phyloP scores from a whole-genome alignment of 768 basidiomycete genomes.

The Panus rudis region DNA sequence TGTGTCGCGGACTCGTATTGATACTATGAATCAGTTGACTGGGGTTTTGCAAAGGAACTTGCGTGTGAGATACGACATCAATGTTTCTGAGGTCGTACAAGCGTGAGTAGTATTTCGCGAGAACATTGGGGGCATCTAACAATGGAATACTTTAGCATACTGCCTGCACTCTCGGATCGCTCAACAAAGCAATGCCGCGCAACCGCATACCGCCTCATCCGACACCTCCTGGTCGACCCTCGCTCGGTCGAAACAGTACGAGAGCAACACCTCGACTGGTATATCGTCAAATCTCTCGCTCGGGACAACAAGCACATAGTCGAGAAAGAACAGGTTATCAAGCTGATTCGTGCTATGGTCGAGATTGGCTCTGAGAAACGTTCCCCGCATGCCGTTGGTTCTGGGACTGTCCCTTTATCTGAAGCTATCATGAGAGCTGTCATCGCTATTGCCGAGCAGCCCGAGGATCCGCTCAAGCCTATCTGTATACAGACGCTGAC shows the following conservation, averaged over 20 bases:
- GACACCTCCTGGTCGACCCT: constrained; percentile 68
- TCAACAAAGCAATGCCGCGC: constrained; percentile 70
- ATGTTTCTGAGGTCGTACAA: constrained; percentile 60
- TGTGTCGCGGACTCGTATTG: constrained; percentile 49
- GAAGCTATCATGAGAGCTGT: constrained; percentile 79
- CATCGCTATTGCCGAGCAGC: constrained; percentile 89
- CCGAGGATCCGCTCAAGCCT: constrained; percentile 81
- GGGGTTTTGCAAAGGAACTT: constrained; percentile 61
- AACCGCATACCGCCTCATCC: constrained; percentile 75
- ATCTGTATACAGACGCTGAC: constrained; percentile 82
- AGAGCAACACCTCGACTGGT: constrained; percentile 74
- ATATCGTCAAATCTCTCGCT: constrained; percentile 83
- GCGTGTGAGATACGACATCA: constrained; percentile 71
- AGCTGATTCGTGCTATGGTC: constrained; percentile 77
- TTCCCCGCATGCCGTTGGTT: constrained; percentile 34
- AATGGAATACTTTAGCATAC: constrained; percentile 45
- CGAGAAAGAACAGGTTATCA: constrained; percentile 90
- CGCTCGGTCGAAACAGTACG: constrained; percentile 63
- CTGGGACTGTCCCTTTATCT: constrained; percentile 53
- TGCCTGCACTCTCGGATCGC: constrained; percentile 71
- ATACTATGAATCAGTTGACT: constrained; percentile 59
- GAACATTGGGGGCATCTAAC: background rate
- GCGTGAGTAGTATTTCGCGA: constrained; percentile 53
- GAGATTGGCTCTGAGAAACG: constrained; percentile 61
- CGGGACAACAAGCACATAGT: constrained; percentile 77